Percentiles rank a stretch among this genome's conserved stretches.
phyloP scores from a whole-genome alignment of 140 eudicot genomes.

The Oenanthe javanica region DNA sequence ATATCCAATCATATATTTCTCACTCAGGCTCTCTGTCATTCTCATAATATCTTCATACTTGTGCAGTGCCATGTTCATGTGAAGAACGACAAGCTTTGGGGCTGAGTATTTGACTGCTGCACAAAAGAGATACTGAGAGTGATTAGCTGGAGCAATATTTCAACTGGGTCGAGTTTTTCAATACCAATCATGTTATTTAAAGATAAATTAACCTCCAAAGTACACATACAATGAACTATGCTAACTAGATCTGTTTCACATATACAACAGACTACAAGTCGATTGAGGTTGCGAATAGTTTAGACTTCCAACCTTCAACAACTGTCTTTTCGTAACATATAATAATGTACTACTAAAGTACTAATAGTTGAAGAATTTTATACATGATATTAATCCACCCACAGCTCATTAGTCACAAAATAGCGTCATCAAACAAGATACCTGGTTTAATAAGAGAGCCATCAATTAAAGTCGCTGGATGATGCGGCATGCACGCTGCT shows the following conservation, averaged over 20 bases:
- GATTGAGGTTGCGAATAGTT: background rate
- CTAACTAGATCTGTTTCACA: too few relatives aligned
- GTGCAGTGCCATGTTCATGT: conserved; percentile 98
- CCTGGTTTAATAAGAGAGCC: conserved; percentile 77
- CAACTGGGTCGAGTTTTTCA: background rate
- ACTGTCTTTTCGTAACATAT: background rate
- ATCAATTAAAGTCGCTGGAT: conserved; percentile 42
- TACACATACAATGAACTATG: background rate
- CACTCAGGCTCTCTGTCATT: too few relatives aligned
- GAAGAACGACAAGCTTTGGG: conserved; percentile 92
- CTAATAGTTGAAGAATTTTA: background rate
- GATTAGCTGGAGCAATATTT: background rate
- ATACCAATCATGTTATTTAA: background rate
- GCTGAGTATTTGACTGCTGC: conserved; percentile 62
- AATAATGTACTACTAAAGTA: too few relatives aligned
- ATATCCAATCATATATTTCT: too few relatives aligned
- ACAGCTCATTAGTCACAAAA: background rate
- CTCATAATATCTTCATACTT: conserved; percentile 94
- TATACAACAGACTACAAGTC: too few relatives aligned
- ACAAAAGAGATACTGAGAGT: background rate
- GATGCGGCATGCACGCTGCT: conserved; percentile 72
- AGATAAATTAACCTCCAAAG: background rate
- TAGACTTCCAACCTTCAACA: background rate
- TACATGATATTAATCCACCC: background rate
- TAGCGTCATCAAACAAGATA: background rate